Conservation (phyloP, 805 yeast genomes). For the Sugiyamaella chiloensis region DNA sequence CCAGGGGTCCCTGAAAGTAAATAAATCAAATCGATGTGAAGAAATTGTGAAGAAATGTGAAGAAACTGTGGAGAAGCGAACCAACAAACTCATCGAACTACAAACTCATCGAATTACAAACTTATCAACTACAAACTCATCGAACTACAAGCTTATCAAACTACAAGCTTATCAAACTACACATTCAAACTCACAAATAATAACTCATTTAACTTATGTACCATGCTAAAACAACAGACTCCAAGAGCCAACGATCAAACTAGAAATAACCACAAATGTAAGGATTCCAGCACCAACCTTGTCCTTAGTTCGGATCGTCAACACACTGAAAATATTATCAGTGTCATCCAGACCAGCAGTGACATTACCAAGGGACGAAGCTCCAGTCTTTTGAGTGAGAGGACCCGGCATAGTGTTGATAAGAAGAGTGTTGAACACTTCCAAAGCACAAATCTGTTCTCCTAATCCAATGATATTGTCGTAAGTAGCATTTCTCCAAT, state of each 20-base stretch:
- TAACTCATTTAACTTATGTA: no score
- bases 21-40: neutral
- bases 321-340: constrained; percentile 9
- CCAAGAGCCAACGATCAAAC: constrained; percentile 20
- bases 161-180: no score
- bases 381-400: constrained; percentile 59
- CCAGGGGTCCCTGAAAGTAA: no score
- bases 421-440: constrained; percentile 47
- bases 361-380: constrained; percentile 64
- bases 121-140: no score
- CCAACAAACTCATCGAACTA: no score
- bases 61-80: no score
- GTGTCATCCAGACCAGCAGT: constrained; percentile 55
- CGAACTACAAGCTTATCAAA: no score
- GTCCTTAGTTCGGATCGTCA: constrained; percentile 21
- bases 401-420: constrained; percentile 46
- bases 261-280: constrained; percentile 21
- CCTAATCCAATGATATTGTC: constrained; percentile 75
- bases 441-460: constrained; percentile 78
- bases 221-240: constrained; percentile 22
- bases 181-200: no score
- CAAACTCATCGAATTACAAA: no score
- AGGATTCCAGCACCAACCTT: constrained; percentile 27
- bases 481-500: constrained; percentile 62
- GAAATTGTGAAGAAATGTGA: no score